A percentile compares a stretch with the other conserved stretches of the same genome.
phyloP scores from a whole-genome alignment of 768 basidiomycete species.

The Panaeolus papilionaceus region DNA sequence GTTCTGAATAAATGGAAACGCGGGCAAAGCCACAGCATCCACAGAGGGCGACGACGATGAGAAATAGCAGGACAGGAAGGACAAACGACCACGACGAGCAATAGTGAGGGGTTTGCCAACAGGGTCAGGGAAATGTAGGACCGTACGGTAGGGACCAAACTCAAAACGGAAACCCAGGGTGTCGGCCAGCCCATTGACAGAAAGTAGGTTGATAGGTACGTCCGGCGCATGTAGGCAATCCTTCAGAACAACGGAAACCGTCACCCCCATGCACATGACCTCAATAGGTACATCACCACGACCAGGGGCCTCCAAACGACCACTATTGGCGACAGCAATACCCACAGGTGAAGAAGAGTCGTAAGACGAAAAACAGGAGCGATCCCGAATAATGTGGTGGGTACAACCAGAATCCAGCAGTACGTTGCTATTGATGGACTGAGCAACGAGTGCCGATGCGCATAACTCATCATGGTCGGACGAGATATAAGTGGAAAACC shows the following conservation, averaged over 20 bases:
- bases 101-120: constrained; percentile 6
- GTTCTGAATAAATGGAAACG: not conserved
- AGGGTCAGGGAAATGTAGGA: not conserved
- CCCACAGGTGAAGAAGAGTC: not conserved
- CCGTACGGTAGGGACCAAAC: not conserved
- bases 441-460: not conserved
- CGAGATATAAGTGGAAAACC: not conserved
- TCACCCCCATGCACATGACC: constrained; percentile 2
- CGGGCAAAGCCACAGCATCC: constrained; percentile 13
- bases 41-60: not conserved
- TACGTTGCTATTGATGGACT: not conserved
- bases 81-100: not conserved
- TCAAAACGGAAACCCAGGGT: not conserved
- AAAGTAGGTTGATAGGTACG: constrained; percentile 31
- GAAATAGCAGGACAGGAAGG: constrained; percentile 16
- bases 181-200: constrained; percentile 27
- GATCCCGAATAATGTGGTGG: constrained; percentile 27
- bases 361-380: constrained; percentile 25
- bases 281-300: constrained; percentile 25
- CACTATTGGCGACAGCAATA: constrained; percentile 30
- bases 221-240: constrained; percentile 34
- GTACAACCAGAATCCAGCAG: constrained; percentile 31
- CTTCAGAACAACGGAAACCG: constrained; percentile 12
- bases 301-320: constrained; percentile 16
- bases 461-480: not conserved